phyloP scores from a whole-genome alignment of 1,284 basidiomycete species.

The Vanrija pseudolonga region DNA sequence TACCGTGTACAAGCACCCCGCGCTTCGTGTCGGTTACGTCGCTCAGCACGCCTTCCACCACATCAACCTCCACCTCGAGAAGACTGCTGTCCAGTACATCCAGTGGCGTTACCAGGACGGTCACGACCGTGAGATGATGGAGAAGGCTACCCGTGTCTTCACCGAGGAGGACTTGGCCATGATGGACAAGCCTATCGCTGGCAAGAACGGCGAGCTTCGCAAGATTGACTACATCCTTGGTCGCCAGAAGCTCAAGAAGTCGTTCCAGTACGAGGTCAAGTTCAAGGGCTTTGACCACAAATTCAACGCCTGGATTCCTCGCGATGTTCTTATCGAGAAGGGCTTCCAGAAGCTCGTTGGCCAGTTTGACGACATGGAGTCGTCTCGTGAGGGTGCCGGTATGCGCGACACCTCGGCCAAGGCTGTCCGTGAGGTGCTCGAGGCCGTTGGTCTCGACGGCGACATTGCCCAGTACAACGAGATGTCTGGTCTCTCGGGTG shows the following conservation, averaged over 20 bases:
- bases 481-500: slow-evolving; percentile 96
- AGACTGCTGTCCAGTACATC: slow-evolving; percentile 92
- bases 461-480: slow-evolving; percentile 88
- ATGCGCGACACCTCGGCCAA: slow-evolving; percentile 74
- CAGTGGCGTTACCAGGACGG: slow-evolving; percentile 99
- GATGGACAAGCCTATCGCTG: slow-evolving; percentile 84
- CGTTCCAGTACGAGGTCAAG: slow-evolving; percentile 93
- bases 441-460: slow-evolving; percentile 91
- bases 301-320: slow-evolving; percentile 87
- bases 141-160: slow-evolving; percentile 85
- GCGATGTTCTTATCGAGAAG: slow-evolving; percentile 81
- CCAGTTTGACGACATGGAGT: slow-evolving; percentile 95
- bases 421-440: slow-evolving; percentile 80
- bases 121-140: slow-evolving; percentile 90
- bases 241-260: slow-evolving; percentile 96
- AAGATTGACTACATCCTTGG: slow-evolving; percentile 85
- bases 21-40: slow-evolving; percentile 93
- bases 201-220: slow-evolving; percentile 85
- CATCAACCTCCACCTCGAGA: slow-evolving; percentile 88
- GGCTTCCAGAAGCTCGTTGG: slow-evolving; percentile 89
- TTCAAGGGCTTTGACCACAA: slow-evolving; percentile 92
- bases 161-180: slow-evolving; percentile 81
- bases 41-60: slow-evolving; percentile 98
- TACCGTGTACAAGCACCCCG: slow-evolving; percentile 91
- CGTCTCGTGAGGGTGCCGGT: slow-evolving; percentile 88